Conservation (phyloP, 1,284 basidiomycete species). For the Somion occarium region DNA sequence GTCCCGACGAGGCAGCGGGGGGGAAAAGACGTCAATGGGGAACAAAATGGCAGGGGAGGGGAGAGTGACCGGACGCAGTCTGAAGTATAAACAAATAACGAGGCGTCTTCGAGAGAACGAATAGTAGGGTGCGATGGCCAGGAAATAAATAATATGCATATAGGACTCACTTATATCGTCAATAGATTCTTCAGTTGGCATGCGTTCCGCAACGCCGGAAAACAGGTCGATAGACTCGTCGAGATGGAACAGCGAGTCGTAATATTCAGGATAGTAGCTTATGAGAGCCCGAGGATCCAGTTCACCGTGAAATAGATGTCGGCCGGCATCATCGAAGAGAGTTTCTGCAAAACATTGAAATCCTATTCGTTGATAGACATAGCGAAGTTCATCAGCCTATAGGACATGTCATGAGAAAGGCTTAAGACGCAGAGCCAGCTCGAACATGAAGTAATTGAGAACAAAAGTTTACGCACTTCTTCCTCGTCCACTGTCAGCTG, state of each 20-base stretch:
- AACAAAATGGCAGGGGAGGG: conserved; percentile 22
- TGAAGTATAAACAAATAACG: conserved; percentile 1
- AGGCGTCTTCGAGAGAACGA: background rate
- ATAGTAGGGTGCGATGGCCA: background rate
- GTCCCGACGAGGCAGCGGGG: conserved; percentile 39
- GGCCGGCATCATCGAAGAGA: conserved; percentile 73
- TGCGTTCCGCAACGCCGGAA: conserved; percentile 60
- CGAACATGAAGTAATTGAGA: background rate
- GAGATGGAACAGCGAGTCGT: conserved; percentile 49
- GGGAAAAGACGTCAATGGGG: conserved; percentile 22
- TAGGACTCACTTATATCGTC: conserved; percentile 72
- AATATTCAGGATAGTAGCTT: conserved; percentile 71
- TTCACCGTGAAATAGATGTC: conserved; percentile 64
- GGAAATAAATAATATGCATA: conserved; percentile 12
- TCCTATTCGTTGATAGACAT: conserved; percentile 74
- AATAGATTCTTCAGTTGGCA: conserved; percentile 58
- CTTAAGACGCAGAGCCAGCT: background rate
- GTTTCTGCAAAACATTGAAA: conserved; percentile 71
- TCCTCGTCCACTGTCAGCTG: conserved; percentile 44
- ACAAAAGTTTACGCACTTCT: conserved; percentile 35
- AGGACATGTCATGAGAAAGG: background rate
- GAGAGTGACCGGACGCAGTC: conserved; percentile 20
- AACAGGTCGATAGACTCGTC: conserved; percentile 53
- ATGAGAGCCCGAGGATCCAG: conserved; percentile 74
- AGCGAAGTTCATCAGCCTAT: conserved; percentile 62